Evolutionary conservation across 495 filamentous ascomycete genomes (phyloP).

Genomic region (Lepraria neglecta): DNA sequence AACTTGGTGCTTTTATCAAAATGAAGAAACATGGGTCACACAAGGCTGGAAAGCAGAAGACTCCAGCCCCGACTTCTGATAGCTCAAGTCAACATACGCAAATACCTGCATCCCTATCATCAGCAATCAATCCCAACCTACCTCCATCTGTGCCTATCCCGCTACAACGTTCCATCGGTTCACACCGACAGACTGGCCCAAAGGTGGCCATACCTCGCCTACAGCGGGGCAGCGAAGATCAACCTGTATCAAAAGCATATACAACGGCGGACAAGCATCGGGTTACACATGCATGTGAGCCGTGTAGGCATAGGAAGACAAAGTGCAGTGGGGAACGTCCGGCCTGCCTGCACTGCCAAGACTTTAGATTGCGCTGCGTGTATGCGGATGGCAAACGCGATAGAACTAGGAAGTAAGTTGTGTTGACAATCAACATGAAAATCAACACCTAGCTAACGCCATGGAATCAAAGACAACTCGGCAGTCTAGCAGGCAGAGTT

Average conservation of each 20-base stretch:
- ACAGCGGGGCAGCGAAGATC: constrained; percentile 19
- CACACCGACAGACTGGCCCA: neutral
- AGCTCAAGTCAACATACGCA: neutral
- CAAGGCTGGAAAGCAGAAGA: constrained; percentile 2
- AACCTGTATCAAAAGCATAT: constrained; percentile 25
- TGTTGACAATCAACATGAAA: constrained; percentile 13
- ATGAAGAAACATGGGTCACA: neutral
- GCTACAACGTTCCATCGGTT: neutral
- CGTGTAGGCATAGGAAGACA: constrained; percentile 62
- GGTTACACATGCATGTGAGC: constrained; percentile 59
- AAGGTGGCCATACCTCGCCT: constrained; percentile 47
- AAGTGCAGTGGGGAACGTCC: constrained; percentile 58
- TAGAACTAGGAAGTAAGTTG: constrained; percentile 47
- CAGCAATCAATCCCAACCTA: neutral
- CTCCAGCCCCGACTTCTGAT: neutral
- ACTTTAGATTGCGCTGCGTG: constrained; percentile 43
- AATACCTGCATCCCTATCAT: neutral
- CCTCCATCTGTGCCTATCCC: neutral
- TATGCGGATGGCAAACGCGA: constrained; percentile 57
- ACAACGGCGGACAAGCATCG: constrained; percentile 28
- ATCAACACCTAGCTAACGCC: constrained; percentile 11
- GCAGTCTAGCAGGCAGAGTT: constrained; percentile 42
- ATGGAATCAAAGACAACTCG: constrained; percentile 33
- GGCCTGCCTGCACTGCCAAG: constrained; percentile 51
- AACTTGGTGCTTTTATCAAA: neutral